Percentiles rank a stretch among this genome's conserved stretches.
Conservation (phyloP, 345 rosid genomes). For the Salix caprea region DNA sequence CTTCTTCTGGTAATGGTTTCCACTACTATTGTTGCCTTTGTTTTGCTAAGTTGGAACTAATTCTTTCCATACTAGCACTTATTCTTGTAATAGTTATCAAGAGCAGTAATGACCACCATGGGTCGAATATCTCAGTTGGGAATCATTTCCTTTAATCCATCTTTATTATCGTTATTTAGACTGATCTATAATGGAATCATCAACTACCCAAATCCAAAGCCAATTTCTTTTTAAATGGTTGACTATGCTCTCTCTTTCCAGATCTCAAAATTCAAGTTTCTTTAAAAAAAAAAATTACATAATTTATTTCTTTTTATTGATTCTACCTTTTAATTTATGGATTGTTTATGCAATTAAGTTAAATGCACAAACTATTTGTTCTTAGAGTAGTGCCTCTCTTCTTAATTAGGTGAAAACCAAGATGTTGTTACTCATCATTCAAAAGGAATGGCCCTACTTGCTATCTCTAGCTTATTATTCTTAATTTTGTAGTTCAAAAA, state of each 20-base stretch:
- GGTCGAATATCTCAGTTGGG: conserved; percentile 1
- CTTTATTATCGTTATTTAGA: conserved; percentile 25
- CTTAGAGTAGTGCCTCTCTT: conserved; percentile 71
- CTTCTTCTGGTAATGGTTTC: no score
- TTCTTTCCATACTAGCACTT: no score
- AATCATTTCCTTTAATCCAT: background rate
- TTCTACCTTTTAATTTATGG: background rate
- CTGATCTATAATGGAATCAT: conserved; percentile 44
- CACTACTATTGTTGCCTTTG: no score
- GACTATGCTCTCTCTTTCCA: conserved; percentile 75
- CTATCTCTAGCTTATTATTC: conserved; percentile 70
- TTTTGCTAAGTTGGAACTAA: no score
- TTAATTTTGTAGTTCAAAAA: background rate
- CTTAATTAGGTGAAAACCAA: conserved; percentile 47
- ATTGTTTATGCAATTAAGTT: conserved; percentile 47
- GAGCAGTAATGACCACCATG: conserved; percentile 17
- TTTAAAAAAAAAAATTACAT: no score
- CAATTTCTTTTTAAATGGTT: conserved; percentile 84
- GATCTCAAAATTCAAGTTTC: conserved; percentile 69
- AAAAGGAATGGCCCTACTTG: conserved; percentile 60
- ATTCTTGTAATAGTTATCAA: conserved; percentile 16
- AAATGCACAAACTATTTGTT: conserved; percentile 68
- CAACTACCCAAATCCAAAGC: conserved; percentile 42
- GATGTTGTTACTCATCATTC: conserved; percentile 41
- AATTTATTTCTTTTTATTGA: no score